A percentile compares a stretch with the other conserved stretches of the same genome.
These are phyloP conservation scores for Hanseniaspora clermontiae DNA, from an alignment of 805 yeast species.

Conservation along the genomic window DNA sequence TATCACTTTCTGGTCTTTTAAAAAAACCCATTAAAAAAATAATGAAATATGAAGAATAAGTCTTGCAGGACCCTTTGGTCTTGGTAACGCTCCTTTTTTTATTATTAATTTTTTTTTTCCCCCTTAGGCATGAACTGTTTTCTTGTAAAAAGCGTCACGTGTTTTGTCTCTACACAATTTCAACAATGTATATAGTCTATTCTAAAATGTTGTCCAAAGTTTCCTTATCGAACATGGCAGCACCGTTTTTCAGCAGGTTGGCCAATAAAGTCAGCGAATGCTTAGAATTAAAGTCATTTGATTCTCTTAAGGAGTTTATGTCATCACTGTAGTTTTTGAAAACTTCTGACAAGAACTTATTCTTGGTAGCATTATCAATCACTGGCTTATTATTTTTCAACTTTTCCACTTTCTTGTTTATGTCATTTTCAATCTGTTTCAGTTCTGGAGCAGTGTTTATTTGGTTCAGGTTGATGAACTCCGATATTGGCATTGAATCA, in stretches of 20 bases:
- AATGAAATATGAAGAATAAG: too few species aligned
- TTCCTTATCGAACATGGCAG: constrained; percentile 47
- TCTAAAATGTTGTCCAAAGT: constrained; percentile 29
- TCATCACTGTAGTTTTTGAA: constrained; percentile 50
- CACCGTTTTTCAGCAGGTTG: constrained; percentile 44
- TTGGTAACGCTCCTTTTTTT: too few species aligned
- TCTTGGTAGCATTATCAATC: constrained; percentile 29
- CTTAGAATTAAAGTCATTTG: constrained; percentile 49
- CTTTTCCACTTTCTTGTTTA: neutral
- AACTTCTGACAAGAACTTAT: constrained; percentile 42
- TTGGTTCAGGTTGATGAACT: constrained; percentile 3
- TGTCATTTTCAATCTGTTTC: constrained; percentile 1
- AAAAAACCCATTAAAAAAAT: neutral
- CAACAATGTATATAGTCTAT: neutral
- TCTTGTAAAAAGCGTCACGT: neutral
- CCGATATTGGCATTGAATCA: constrained; percentile 1
- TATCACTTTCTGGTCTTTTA: too few species aligned
- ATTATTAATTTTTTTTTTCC: too few species aligned
- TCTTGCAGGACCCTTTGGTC: too few species aligned
- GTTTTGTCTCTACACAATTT: neutral
- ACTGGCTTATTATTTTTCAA: neutral
- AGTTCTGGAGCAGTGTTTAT: neutral
- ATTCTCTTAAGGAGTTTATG: constrained; percentile 44
- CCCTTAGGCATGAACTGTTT: too few species aligned
- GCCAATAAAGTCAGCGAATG: constrained; percentile 43